Percentiles rank a stretch among this genome's conserved stretches.
These are phyloP conservation scores for Neotropicomus parvogracilis DNA, from an alignment of 1,284 basidiomycete genomes.

Conservation along the genomic window DNA sequence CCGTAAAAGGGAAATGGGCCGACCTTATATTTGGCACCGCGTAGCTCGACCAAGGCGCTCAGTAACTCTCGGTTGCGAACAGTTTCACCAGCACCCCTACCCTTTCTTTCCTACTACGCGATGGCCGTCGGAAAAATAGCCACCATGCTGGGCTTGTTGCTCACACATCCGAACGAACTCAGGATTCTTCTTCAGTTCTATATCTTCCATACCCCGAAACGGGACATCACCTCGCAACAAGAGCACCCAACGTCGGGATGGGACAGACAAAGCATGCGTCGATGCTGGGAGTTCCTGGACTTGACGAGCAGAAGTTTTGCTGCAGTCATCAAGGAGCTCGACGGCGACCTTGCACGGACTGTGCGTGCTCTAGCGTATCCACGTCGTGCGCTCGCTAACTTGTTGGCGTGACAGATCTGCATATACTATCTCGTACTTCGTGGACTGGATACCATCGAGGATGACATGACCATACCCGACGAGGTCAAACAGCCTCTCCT, in stretches of 20 bases:
- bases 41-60: not conserved
- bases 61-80: no score
- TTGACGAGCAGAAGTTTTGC: conserved; percentile 87
- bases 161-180: conserved; percentile 79
- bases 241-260: conserved; percentile 78
- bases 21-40: conserved; percentile 1
- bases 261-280: conserved; percentile 80
- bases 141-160: conserved; percentile 54
- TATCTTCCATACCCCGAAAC: conserved; percentile 72
- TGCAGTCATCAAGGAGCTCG: conserved; percentile 94
- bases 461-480: conserved; percentile 95
- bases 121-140: conserved; percentile 26
- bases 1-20: conserved; percentile 17
- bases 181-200: conserved; percentile 75
- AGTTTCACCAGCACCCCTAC: no score
- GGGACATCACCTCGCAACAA: conserved; percentile 71
- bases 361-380: conserved; percentile 48
- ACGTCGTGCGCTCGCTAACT: not conserved
- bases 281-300: conserved; percentile 91
- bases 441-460: conserved; percentile 94
- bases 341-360: conserved; percentile 89
- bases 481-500: conserved; percentile 85
- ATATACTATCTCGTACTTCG: conserved; percentile 95
- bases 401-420: conserved; percentile 60
- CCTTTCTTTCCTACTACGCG: not conserved